phyloP scores from a whole-genome alignment of 2,329 filamentous ascomycete genomes.

The Orbilia quercus region DNA sequence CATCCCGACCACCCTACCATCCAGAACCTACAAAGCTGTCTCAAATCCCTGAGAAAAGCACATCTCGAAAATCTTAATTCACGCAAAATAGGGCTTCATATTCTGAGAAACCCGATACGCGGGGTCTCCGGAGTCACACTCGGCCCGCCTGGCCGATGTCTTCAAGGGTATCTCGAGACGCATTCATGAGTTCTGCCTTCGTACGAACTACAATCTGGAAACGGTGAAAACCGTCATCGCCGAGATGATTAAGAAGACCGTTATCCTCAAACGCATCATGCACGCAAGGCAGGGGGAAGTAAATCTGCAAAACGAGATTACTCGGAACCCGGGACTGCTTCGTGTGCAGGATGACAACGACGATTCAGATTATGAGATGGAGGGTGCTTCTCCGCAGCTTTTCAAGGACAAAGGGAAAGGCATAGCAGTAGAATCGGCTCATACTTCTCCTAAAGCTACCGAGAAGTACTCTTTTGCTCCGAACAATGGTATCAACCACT shows the following conservation, averaged over 20 bases:
- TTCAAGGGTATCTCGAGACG: slow-evolving; percentile 2
- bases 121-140: slow-evolving; percentile 10
- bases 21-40: neutral
- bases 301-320: neutral
- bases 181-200: slow-evolving; percentile 24
- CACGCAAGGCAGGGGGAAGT: neutral
- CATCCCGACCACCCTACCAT: neutral
- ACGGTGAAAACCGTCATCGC: slow-evolving; percentile 7
- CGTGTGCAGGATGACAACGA: no score
- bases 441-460: no score
- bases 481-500: no score
- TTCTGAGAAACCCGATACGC: slow-evolving; percentile 4
- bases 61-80: slow-evolving; percentile 16
- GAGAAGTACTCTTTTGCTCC: no score
- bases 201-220: neutral
- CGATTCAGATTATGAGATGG: no score
- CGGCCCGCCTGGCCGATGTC: neutral
- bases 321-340: slow-evolving; percentile 7
- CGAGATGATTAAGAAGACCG: neutral
- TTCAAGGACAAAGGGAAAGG: no score
- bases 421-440: no score
- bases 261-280: neutral
- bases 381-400: no score
- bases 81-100: slow-evolving; percentile 24
- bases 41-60: neutral